Evolutionary conservation across 1,284 basidiomycete genomes (phyloP), one percentile per base, ranked within the genome.

Genomic region (Malassezia dermatis): DNA sequence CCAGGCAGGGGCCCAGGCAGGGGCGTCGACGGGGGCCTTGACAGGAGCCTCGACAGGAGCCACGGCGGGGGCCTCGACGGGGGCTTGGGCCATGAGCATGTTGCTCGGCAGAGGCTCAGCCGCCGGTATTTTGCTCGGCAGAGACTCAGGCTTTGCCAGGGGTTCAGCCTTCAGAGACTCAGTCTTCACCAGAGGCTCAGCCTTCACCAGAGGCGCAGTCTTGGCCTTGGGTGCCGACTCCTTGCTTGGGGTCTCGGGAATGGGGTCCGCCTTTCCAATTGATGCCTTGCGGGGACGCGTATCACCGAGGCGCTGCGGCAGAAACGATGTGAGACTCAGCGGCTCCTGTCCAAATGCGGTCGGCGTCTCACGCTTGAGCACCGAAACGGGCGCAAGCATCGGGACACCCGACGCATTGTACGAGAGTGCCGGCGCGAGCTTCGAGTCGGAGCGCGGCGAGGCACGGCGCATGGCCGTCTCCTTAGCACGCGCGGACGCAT

Each of bases 321-420:
- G 40, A 34, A 44, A 50, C n/a, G 55, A 42, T 17, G 55, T 57
- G 24, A 57, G 45, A 34, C 55, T 57, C 12, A 40, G 31, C 21
- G 55, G 45, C 45, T 45, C 41, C 45, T 57, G 55, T 6, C 55
- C 55, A 39, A 57, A 57, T 28, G 49, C 19, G 32, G 55, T 43
- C 10, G 50, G 50, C 15, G 17, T 30, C 15, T 34, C 49, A 19
- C 30, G 24, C 19, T 27, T 26, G n/a, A 21, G 39, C 19, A 15
- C 31, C 6, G 37, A 26, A 10, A 48, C 15, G 8, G 45, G 53
- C 24, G 39, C 39, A 15, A 48, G 31, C 46, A 49, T 49, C 30
- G 48, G 6, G 23, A 48, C 31, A n/a, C 40, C 21, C 0, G 23
- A 17, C 8, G 35, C 21, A 10, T 21, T 15, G 47, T 42, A 43